Evolutionary conservation across 495 filamentous ascomycete genomes (phyloP).

Genomic region (Penicillium coffeae): DNA sequence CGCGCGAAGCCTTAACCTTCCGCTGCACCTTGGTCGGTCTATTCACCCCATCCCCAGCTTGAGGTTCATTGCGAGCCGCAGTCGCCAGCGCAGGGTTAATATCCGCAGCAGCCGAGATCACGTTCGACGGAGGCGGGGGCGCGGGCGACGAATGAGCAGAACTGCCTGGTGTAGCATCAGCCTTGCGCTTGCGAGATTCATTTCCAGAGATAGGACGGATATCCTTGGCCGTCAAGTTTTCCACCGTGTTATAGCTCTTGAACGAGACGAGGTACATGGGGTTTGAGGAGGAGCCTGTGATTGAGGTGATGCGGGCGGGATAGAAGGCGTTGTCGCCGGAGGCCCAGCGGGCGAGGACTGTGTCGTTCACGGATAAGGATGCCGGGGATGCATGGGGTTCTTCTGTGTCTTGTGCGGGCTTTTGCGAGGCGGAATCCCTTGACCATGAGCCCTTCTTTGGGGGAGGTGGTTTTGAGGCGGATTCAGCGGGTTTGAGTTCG

Average conservation of each 20-base stretch:
- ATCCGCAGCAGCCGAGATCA: constrained; percentile 83
- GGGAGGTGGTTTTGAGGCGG: constrained; percentile 42
- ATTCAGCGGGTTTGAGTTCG: constrained; percentile 65
- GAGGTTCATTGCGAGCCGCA: constrained; percentile 62
- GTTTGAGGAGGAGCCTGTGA: constrained; percentile 81
- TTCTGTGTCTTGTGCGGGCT: constrained; percentile 37
- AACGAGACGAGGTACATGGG: constrained; percentile 94
- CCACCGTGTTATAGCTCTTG: constrained; percentile 77
- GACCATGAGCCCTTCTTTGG: constrained; percentile 65
- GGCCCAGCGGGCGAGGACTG: constrained; percentile 82
- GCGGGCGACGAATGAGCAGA: constrained; percentile 46
- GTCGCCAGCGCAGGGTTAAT: constrained; percentile 77
- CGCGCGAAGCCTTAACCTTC: constrained; percentile 87
- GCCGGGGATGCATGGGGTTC: constrained; percentile 37
- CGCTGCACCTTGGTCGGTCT: constrained; percentile 64
- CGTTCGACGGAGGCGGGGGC: constrained; percentile 45
- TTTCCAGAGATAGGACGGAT: constrained; percentile 67
- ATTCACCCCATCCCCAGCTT: constrained; percentile 60
- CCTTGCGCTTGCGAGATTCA: constrained; percentile 82
- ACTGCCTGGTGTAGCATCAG: constrained; percentile 67
- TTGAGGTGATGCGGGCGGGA: constrained; percentile 85
- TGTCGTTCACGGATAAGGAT: constrained; percentile 83
- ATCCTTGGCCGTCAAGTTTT: constrained; percentile 80
- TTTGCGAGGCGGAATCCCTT: constrained; percentile 56
- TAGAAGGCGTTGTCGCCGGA: constrained; percentile 89